phyloP scores from a whole-genome alignment of 192 early-diverging fungal species.

The Pilaira anomala region DNA sequence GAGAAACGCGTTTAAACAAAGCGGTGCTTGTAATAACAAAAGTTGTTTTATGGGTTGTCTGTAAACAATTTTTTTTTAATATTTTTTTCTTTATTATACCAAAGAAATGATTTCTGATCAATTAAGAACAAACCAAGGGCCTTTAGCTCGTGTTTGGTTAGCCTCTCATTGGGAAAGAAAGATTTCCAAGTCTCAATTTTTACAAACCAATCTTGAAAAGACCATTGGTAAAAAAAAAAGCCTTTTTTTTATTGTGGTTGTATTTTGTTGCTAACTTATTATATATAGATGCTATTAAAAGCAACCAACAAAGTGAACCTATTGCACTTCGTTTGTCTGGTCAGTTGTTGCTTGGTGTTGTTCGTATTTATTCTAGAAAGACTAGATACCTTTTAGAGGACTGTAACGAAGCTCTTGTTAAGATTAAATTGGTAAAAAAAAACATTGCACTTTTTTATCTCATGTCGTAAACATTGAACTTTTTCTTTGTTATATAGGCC shows the following conservation, averaged over 20 bases:
- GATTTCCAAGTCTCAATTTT: slow-evolving; percentile 89
- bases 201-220: slow-evolving; percentile 88
- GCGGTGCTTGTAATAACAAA: no score
- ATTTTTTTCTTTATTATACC: background rate
- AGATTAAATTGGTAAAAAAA: slow-evolving; percentile 84
- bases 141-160: slow-evolving; percentile 95
- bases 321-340: slow-evolving; percentile 94
- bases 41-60: no score
- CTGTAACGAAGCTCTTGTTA: slow-evolving; percentile 91
- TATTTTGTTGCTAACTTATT: slow-evolving; percentile 1
- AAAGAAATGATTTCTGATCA: slow-evolving; percentile 57
- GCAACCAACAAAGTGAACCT: slow-evolving; percentile 68
- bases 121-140: slow-evolving; percentile 79
- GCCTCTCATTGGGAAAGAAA: slow-evolving; percentile 98
- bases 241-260: background rate
- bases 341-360: slow-evolving; percentile 93
- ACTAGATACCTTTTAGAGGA: slow-evolving; percentile 96
- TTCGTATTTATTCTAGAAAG: slow-evolving; percentile 94
- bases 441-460: background rate
- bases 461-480: background rate
- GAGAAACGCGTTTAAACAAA: no score
- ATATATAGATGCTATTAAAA: slow-evolving; percentile 72
- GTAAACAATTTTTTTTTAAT: background rate
- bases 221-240: slow-evolving; percentile 65
- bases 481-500: slow-evolving; percentile 47